These are phyloP conservation scores for Diospyros lotus DNA, from an alignment of 148 eudicot species.

Conservation along the genomic window DNA sequence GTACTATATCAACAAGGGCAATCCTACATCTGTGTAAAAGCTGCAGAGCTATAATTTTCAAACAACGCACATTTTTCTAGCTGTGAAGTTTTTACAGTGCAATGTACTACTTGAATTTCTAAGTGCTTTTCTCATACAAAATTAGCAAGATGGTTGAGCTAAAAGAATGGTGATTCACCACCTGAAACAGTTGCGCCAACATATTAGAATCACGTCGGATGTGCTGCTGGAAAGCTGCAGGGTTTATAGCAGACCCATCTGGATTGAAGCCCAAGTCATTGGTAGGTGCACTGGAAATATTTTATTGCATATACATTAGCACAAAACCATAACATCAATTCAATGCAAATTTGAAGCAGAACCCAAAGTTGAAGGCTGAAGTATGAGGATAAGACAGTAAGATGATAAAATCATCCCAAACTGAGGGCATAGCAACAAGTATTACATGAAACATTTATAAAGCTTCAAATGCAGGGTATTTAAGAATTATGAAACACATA, in stretches of 20 bases:
- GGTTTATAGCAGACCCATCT: slow-evolving; percentile 98
- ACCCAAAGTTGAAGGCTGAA: background rate
- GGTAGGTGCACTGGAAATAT: slow-evolving; percentile 43
- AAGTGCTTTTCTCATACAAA: too few species aligned
- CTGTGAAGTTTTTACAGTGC: too few species aligned
- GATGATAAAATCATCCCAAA: background rate
- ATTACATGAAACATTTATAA: background rate
- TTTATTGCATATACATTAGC: slow-evolving; percentile 5
- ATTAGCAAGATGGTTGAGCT: background rate
- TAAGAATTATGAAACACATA: background rate
- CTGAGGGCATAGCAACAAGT: background rate
- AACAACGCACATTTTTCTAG: too few species aligned
- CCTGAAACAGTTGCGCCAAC: slow-evolving; percentile 93
- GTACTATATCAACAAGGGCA: too few species aligned
- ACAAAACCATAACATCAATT: background rate
- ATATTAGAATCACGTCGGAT: slow-evolving; percentile 64
- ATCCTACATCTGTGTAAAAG: too few species aligned
- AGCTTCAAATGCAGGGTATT: slow-evolving; percentile 6
- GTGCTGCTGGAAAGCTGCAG: slow-evolving; percentile 90
- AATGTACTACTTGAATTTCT: too few species aligned
- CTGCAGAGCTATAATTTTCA: too few species aligned
- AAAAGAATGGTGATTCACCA: slow-evolving; percentile 6
- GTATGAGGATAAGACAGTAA: background rate
- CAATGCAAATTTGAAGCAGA: background rate
- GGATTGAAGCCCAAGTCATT: slow-evolving; percentile 55